Percentiles rank a stretch among this genome's conserved stretches.
phyloP scores from a whole-genome alignment of 345 rosid genomes.

The Odontarrhena argentea region DNA sequence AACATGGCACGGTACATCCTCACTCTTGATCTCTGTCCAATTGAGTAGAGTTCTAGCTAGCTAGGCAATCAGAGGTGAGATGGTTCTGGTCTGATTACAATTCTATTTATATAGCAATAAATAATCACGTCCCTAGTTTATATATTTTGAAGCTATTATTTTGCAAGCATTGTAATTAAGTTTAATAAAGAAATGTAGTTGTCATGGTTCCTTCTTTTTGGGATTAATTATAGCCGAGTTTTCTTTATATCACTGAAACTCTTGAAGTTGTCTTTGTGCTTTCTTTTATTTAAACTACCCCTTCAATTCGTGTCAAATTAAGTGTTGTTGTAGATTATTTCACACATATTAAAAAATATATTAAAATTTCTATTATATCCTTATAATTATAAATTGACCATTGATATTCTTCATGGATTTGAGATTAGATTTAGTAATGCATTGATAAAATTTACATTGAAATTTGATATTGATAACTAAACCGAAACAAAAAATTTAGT shows the following conservation, averaged over 20 bases:
- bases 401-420: no score
- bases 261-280: not conserved
- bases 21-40: constrained; percentile 7
- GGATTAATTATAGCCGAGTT: constrained; percentile 27
- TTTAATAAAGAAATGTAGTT: constrained; percentile 25
- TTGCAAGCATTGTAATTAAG: constrained; percentile 1
- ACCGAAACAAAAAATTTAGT: no score
- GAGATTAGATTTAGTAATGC: no score
- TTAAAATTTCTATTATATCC: no score
- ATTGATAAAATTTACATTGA: no score
- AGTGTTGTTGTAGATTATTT: no score
- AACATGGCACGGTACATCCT: constrained; percentile 28
- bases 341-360: no score
- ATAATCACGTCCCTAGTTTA: no score
- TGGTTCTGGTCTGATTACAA: not conserved
- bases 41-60: not conserved
- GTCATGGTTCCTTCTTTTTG: constrained; percentile 35
- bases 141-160: no score
- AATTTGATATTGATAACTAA: no score
- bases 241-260: not conserved
- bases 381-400: no score
- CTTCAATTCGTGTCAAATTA: no score
- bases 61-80: not conserved
- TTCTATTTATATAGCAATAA: not conserved
- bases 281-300: not conserved